Evolutionary conservation across 139 green algal genomes (phyloP).

Genomic region (Yamagishiella unicocca): DNA sequence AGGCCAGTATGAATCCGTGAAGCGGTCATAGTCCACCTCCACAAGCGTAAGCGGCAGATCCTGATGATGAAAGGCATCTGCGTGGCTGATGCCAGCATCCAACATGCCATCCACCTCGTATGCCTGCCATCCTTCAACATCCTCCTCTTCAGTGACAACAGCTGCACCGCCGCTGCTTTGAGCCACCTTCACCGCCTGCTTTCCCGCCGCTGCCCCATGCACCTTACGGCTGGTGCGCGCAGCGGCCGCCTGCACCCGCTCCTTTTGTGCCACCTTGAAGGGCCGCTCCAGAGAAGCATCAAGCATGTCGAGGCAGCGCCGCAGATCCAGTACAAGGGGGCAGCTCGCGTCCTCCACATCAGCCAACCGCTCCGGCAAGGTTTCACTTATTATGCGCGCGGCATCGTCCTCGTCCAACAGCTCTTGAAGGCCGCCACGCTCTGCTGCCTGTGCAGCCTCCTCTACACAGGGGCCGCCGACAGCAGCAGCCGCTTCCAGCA

Average conservation of each 20-base stretch:
- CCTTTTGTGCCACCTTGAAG: conserved; percentile 5
- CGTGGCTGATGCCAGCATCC: too few species aligned
- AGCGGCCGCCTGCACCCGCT: neutral
- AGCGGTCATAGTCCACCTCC: conserved; percentile 52
- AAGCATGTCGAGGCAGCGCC: conserved; percentile 3
- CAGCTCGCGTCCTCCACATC: neutral
- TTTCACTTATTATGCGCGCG: neutral
- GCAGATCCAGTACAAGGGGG: conserved; percentile 34
- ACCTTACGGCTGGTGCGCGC: too few species aligned
- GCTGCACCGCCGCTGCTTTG: too few species aligned
- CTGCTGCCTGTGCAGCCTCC: too few species aligned
- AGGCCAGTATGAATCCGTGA: conserved; percentile 48
- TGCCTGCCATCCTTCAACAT: too few species aligned
- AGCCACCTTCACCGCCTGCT: neutral
- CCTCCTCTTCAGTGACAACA: too few species aligned
- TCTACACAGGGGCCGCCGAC: neutral
- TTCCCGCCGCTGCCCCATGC: too few species aligned
- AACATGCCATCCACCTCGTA: too few species aligned
- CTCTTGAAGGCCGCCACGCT: neutral
- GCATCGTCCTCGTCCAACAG: conserved; percentile 4
- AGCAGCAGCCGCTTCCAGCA: too few species aligned
- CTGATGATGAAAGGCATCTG: too few species aligned
- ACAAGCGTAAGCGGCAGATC: too few species aligned
- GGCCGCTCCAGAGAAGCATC: conserved; percentile 3
- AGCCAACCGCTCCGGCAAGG: neutral